phyloP scores from a whole-genome alignment of 164 flowering plant species.

The Magnolia changhungtana region DNA sequence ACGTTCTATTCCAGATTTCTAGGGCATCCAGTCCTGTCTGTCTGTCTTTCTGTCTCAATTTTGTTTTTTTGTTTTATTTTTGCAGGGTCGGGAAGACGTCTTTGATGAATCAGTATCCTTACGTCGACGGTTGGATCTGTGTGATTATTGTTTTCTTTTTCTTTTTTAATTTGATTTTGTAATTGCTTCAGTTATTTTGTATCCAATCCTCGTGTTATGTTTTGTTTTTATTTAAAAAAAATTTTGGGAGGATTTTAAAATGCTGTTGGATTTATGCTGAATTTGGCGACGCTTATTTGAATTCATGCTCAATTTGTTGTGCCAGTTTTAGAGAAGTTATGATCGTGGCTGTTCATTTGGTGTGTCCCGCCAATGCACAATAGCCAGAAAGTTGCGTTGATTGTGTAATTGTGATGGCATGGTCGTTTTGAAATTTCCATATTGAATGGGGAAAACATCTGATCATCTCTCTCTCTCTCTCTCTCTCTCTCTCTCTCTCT shows the following conservation, averaged over 20 bases:
- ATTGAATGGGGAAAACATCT: too few relatives aligned
- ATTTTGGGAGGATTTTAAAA: neutral
- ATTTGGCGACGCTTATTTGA: neutral
- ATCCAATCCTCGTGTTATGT: too few relatives aligned
- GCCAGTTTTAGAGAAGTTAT: neutral
- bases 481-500: too few relatives aligned
- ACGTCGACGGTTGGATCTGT: constrained; percentile 12
- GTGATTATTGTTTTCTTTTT: neutral
- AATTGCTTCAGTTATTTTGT: neutral
- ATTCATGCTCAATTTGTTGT: neutral
- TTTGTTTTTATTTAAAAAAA: neutral
- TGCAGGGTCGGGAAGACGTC: constrained; percentile 92
- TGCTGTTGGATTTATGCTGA: neutral
- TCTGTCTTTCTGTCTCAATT: neutral
- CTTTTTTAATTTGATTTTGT: neutral
- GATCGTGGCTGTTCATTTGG: too few relatives aligned
- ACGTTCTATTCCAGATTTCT: constrained; percentile 4
- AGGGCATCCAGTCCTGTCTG: neutral
- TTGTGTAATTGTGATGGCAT: too few relatives aligned
- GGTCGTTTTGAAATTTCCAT: too few relatives aligned
- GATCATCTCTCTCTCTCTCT: too few relatives aligned
- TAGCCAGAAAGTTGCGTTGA: too few relatives aligned
- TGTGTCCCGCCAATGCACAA: too few relatives aligned
- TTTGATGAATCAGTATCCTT: constrained; percentile 96
- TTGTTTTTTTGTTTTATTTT: constrained; percentile 9